Conservation (phyloP, 371 early-diverging fungal species). For the Amoeboaphelidium occidentale region DNA sequence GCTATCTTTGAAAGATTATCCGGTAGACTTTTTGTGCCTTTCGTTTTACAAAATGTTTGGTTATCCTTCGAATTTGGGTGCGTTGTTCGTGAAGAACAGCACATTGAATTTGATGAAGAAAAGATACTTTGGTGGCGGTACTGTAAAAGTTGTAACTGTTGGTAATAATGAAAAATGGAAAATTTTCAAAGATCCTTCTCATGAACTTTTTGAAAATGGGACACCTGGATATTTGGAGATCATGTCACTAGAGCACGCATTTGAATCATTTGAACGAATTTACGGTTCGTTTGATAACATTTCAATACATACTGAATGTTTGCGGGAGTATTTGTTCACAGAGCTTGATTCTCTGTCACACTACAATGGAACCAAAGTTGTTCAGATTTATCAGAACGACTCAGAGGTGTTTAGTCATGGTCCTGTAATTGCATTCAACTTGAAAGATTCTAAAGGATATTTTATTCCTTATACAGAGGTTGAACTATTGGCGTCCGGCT, state of each 20-base stretch:
- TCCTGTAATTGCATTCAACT: slow-evolving; percentile 35
- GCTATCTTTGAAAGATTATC: slow-evolving; percentile 13
- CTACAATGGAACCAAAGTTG: no score
- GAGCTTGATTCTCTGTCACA: no score
- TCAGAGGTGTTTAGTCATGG: slow-evolving; percentile 27
- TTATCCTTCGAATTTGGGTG: slow-evolving; percentile 46
- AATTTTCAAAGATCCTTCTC: slow-evolving; percentile 3
- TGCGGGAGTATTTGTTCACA: slow-evolving; percentile 13
- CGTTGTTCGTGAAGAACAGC: slow-evolving; percentile 27
- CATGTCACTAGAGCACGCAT: slow-evolving; percentile 28
- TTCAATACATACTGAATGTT: slow-evolving; percentile 12
- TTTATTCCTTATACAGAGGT: slow-evolving; percentile 28
- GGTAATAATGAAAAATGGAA: background rate
- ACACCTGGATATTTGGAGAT: slow-evolving; percentile 40
- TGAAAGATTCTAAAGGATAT: slow-evolving; percentile 18
- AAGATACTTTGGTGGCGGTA: slow-evolving; percentile 42
- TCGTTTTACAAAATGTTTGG: slow-evolving; percentile 64
- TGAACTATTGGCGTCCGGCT: slow-evolving; percentile 24
- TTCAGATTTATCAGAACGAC: slow-evolving; percentile 9
- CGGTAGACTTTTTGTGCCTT: slow-evolving; percentile 34
- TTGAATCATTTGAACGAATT: slow-evolving; percentile 15
- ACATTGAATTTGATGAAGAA: slow-evolving; percentile 11
- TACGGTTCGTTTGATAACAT: slow-evolving; percentile 9
- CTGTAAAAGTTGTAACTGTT: slow-evolving; percentile 13
- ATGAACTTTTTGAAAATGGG: slow-evolving; percentile 31